These are phyloP conservation scores for Eucalyptus curtisii DNA, from an alignment of 345 rosid species.

Conservation along the genomic window DNA sequence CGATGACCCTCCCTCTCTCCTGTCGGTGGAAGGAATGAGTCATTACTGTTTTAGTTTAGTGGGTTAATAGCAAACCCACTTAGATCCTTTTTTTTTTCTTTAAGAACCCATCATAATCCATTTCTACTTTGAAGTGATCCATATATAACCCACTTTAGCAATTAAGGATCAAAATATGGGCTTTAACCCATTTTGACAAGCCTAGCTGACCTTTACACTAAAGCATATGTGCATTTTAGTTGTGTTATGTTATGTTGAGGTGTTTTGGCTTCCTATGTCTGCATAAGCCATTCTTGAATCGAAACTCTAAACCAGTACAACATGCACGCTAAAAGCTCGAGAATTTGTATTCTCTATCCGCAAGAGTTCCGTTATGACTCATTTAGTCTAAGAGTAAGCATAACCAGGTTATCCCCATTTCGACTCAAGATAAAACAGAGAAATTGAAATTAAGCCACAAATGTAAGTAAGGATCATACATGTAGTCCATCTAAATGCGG, in stretches of 20 bases:
- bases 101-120: background rate
- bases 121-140: background rate
- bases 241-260: background rate
- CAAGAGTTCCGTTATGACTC: background rate
- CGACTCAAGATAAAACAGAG: background rate
- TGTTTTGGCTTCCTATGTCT: background rate
- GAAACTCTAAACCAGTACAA: background rate
- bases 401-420: background rate
- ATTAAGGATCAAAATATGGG: background rate
- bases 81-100: background rate
- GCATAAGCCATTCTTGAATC: background rate
- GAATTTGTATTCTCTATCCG: background rate
- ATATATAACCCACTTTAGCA: background rate
- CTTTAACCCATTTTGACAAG: background rate
- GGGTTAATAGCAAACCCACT: background rate
- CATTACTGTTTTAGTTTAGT: background rate
- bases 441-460: background rate
- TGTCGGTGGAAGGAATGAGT: too few relatives aligned
- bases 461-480: background rate
- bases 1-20: too few relatives aligned
- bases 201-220: background rate
- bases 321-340: background rate
- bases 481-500: background rate
- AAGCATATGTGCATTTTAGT: background rate
- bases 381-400: background rate